Evolutionary conservation across 805 yeast genomes (phyloP).

Genomic region (Torulaspora delbrueckii): DNA sequence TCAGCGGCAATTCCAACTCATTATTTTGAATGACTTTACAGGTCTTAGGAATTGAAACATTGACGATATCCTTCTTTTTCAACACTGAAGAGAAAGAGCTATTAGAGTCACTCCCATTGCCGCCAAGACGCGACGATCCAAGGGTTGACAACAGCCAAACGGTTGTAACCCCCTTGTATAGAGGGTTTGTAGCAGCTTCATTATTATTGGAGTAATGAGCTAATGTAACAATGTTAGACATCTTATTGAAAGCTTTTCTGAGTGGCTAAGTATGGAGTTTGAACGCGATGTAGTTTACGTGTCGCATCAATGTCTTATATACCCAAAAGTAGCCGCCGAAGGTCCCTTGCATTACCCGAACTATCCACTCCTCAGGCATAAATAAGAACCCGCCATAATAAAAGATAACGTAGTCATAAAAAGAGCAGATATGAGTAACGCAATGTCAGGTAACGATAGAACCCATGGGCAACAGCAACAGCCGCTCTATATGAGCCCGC

Average conservation of each 20-base stretch:
- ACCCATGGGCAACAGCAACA: conserved; percentile 17
- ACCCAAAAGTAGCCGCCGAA: conserved; percentile 8
- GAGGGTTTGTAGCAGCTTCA: neutral
- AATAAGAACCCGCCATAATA: too few species aligned
- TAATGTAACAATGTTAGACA: conserved; percentile 6
- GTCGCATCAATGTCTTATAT: neutral
- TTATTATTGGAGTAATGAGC: conserved; percentile 7
- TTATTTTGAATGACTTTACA: conserved; percentile 24
- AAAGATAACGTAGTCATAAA: too few species aligned
- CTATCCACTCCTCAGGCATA: neutral
- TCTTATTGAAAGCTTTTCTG: neutral
- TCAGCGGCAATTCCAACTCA: conserved; percentile 22
- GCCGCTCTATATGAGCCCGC: conserved; percentile 27
- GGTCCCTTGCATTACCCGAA: neutral
- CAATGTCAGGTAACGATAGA: conserved; percentile 3
- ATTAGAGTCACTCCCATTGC: neutral
- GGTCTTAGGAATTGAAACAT: conserved; percentile 33
- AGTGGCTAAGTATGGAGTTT: neutral
- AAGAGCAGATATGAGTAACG: neutral
- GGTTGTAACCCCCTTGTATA: conserved; percentile 24
- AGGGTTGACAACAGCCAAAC: conserved; percentile 33
- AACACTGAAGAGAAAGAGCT: conserved; percentile 9
- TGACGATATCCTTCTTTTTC: conserved; percentile 31
- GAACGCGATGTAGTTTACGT: neutral
- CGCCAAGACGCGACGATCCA: conserved; percentile 14